These are phyloP conservation scores for Malus hybrid DNA, from an alignment of 331 rosid genomes.

Conservation along the genomic window DNA sequence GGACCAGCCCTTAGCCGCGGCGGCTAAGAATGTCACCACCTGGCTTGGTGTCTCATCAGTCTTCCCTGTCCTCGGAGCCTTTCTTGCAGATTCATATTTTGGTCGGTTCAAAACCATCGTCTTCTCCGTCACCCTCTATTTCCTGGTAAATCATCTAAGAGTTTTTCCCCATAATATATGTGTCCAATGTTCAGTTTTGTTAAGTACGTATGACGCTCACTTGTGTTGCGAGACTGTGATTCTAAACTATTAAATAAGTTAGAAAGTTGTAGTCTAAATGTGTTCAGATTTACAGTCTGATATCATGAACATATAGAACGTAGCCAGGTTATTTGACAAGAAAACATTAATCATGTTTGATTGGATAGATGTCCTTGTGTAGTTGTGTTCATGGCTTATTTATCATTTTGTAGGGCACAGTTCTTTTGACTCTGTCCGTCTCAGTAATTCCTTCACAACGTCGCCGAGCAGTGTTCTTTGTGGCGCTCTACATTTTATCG, in stretches of 20 bases:
- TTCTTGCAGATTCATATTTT: slow-evolving; percentile 38
- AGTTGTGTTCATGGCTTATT: neutral
- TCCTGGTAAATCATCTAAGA: no score
- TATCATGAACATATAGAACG: no score
- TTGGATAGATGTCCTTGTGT: neutral
- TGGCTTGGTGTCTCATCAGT: slow-evolving; percentile 42
- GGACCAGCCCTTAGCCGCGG: slow-evolving; percentile 22
- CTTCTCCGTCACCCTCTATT: no score
- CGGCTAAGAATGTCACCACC: slow-evolving; percentile 39
- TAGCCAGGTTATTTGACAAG: neutral
- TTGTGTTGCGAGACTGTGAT: no score
- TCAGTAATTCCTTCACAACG: neutral
- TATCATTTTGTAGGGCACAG: neutral
- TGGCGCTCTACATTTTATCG: neutral
- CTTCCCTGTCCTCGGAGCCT: slow-evolving; percentile 51
- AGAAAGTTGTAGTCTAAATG: no score
- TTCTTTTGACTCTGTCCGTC: neutral
- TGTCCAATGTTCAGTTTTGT: no score
- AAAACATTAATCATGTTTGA: neutral
- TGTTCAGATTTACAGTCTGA: no score
- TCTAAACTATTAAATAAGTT: no score
- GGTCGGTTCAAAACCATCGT: no score
- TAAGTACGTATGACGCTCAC: no score
- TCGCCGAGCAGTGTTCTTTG: neutral
- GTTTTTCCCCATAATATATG: no score